phyloP scores from a whole-genome alignment of 2,329 filamentous ascomycete species.

The Exutisphaerella laricina region DNA sequence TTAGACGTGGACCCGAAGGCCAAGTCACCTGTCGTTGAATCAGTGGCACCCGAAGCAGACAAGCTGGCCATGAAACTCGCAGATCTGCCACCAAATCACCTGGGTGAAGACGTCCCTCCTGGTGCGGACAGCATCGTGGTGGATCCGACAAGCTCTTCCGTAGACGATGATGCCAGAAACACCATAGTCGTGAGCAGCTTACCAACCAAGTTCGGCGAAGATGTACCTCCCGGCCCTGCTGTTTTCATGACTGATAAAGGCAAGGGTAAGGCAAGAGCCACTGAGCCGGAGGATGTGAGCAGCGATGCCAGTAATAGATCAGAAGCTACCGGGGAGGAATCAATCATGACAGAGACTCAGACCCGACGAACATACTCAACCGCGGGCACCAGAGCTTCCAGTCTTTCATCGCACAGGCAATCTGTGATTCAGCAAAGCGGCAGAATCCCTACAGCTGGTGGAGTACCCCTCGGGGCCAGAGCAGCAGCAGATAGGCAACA shows the following conservation, averaged over 20 bases:
- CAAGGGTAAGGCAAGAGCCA: constrained; percentile 9
- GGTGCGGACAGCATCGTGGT: background rate
- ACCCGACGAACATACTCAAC: constrained; percentile 5
- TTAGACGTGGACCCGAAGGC: constrained; percentile 4
- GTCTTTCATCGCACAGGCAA: constrained; percentile 3
- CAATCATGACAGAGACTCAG: constrained; percentile 4
- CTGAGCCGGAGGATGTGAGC: constrained; percentile 3
- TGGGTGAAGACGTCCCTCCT: constrained; percentile 6
- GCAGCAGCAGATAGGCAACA: constrained; percentile 4
- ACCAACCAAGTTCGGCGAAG: constrained; percentile 7
- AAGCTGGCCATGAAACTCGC: background rate
- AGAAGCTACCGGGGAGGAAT: constrained; percentile 4
- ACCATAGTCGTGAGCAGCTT: background rate
- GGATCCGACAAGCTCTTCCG: background rate
- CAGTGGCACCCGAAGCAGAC: background rate
- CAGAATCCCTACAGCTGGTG: constrained; percentile 6
- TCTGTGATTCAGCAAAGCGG: constrained; percentile 2
- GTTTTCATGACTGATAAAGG: constrained; percentile 5
- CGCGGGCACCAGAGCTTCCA: constrained; percentile 7
- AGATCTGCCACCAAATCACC: constrained; percentile 9
- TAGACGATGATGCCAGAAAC: background rate
- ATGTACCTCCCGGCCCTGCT: constrained; percentile 3
- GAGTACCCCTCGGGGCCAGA: constrained; percentile 4
- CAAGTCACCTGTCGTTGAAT: background rate
- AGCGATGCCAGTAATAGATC: constrained; percentile 6